Percentiles rank a stretch among this genome's conserved stretches.
phyloP scores from a whole-genome alignment of 2,329 filamentous ascomycete species.

The Cordyceps farinosa region DNA sequence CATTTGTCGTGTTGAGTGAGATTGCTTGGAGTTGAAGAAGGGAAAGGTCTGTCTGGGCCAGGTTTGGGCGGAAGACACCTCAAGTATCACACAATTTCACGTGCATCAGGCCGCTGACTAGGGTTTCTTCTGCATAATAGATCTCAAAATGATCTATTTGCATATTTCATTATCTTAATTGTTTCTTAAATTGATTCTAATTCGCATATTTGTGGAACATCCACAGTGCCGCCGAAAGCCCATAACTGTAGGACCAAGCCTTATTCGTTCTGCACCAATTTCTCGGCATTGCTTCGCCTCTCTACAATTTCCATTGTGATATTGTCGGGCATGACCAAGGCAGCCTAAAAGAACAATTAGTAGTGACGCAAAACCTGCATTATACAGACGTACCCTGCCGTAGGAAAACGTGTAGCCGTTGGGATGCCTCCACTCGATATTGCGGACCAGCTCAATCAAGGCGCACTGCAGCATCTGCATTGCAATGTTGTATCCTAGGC shows the following conservation, averaged over 20 bases:
- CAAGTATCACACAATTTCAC: background rate
- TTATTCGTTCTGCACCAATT: background rate
- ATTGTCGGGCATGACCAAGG: background rate
- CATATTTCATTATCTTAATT: too few relatives aligned
- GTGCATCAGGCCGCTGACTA: background rate
- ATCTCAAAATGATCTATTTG: background rate
- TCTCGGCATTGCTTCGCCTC: background rate
- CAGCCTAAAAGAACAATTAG: background rate
- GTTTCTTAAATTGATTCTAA: too few relatives aligned
- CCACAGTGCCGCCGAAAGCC: too few relatives aligned
- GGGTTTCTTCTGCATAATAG: background rate
- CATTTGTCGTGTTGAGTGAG: too few relatives aligned
- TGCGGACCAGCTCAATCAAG: conserved; percentile 10
- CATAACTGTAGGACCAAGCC: background rate
- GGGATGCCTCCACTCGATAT: conserved; percentile 9
- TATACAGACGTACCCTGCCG: background rate
- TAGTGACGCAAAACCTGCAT: background rate
- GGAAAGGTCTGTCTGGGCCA: background rate
- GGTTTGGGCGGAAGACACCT: background rate
- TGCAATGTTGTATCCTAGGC: conserved; percentile 2
- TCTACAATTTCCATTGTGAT: background rate
- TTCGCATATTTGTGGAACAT: too few relatives aligned
- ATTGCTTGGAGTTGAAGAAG: background rate
- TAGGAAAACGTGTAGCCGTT: conserved; percentile 8
- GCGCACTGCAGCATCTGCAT: conserved; percentile 7